Percentiles rank a stretch among this genome's conserved stretches.
Conservation (phyloP, 805 yeast genomes). For the Vanderwaltozyma verrucispora region DNA sequence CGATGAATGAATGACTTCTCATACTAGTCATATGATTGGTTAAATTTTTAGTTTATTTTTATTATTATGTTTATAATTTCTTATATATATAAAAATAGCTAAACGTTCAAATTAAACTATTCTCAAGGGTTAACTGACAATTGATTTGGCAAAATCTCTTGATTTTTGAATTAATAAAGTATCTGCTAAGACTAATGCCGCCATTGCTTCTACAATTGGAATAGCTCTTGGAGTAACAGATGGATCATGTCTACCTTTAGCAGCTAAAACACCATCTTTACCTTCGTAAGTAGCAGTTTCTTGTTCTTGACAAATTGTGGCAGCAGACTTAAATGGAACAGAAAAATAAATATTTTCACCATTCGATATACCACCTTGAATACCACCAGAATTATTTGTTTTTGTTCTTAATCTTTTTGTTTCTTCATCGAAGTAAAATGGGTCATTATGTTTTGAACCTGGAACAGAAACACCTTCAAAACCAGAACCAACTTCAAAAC, state of each 20-base stretch:
- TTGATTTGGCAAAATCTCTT: constrained; percentile 46
- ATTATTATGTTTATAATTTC: too few relatives aligned
- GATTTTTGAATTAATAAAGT: constrained; percentile 76
- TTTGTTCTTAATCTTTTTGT: constrained; percentile 63
- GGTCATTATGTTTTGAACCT: constrained; percentile 91
- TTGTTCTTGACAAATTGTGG: constrained; percentile 93
- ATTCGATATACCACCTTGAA: constrained; percentile 96
- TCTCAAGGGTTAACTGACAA: constrained; percentile 21
- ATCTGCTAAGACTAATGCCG: constrained; percentile 90
- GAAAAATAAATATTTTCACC: constrained; percentile 93
- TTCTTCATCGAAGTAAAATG: constrained; percentile 55
- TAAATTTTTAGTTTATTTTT: too few relatives aligned
- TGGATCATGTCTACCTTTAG: constrained; percentile 98
- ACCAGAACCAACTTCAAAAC: constrained; percentile 96
- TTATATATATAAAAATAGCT: too few relatives aligned
- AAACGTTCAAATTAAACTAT: background rate
- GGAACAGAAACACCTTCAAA: constrained; percentile 82
- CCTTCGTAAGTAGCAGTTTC: constrained; percentile 84
- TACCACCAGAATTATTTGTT: constrained; percentile 93
- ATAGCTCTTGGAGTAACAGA: constrained; percentile 97
- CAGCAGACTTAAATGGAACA: constrained; percentile 96
- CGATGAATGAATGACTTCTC: too few relatives aligned
- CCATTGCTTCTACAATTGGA: constrained; percentile 97
- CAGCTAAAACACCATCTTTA: constrained; percentile 75
- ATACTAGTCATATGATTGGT: too few relatives aligned